A percentile compares a stretch with the other conserved stretches of the same genome.
These are phyloP conservation scores for Pestalotiopsis sp. DNA, from an alignment of 2,329 filamentous ascomycete species.

Conservation along the genomic window DNA sequence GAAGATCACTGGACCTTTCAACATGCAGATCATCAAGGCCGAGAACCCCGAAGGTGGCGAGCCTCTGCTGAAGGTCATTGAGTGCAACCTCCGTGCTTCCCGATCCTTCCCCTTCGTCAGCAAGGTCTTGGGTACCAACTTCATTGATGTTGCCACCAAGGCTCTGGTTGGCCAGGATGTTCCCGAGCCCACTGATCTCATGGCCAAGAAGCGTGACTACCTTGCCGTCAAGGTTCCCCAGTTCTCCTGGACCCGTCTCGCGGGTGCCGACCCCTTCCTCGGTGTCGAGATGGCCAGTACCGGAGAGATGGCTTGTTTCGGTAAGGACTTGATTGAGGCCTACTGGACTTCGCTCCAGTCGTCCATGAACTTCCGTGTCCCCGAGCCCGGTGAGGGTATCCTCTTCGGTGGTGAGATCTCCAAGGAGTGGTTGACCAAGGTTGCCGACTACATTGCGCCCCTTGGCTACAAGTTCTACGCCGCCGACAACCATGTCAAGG, in stretches of 20 bases:
- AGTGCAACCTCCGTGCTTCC: slow-evolving; percentile 96
- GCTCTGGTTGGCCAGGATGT: slow-evolving; percentile 85
- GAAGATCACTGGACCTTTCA: slow-evolving; percentile 97
- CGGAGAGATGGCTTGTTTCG: slow-evolving; percentile 98
- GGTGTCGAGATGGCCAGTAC: slow-evolving; percentile 97
- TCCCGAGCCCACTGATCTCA: slow-evolving; percentile 82
- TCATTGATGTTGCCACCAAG: slow-evolving; percentile 93
- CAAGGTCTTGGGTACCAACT: slow-evolving; percentile 95
- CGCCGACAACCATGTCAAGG: slow-evolving; percentile 78
- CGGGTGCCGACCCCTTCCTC: slow-evolving; percentile 94
- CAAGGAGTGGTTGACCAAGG: slow-evolving; percentile 70
- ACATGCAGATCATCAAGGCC: slow-evolving; percentile 99
- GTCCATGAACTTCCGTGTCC: slow-evolving; percentile 98
- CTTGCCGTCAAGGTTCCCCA: slow-evolving; percentile 97
- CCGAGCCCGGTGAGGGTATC: slow-evolving; percentile 90
- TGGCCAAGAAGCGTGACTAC: slow-evolving; percentile 87
- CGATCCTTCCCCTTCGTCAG: slow-evolving; percentile 98
- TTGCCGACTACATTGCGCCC: slow-evolving; percentile 84
- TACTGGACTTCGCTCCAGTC: slow-evolving; percentile 98
- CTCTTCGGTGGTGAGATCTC: slow-evolving; percentile 85
- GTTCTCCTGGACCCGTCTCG: slow-evolving; percentile 98
- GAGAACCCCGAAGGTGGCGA: slow-evolving; percentile 72
- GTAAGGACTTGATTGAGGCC: slow-evolving; percentile 90
- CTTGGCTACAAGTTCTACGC: slow-evolving; percentile 95
- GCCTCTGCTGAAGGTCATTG: slow-evolving; percentile 87